These are phyloP conservation scores for Trichomonas vaginalis DNA, from an alignment of 208 protist species.

Conservation along the genomic window DNA sequence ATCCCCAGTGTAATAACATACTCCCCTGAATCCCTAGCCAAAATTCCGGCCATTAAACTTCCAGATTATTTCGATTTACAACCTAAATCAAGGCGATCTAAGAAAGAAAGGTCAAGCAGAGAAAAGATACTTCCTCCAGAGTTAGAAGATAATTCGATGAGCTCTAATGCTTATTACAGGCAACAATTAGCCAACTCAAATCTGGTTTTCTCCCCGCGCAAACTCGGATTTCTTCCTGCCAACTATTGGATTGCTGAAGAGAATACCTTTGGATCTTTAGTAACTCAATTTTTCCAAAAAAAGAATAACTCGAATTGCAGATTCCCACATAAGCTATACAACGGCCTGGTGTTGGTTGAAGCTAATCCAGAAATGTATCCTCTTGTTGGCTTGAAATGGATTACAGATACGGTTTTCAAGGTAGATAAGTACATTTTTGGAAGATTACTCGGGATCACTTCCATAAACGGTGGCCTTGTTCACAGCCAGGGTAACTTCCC, in stretches of 20 bases:
- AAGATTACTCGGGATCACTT: background rate
- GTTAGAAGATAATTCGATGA: background rate
- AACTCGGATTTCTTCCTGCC: background rate
- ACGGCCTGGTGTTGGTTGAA: background rate
- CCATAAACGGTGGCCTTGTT: background rate
- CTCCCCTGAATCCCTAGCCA: background rate
- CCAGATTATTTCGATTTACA: background rate
- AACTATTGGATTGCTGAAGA: background rate
- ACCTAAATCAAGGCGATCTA: background rate
- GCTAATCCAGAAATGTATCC: background rate
- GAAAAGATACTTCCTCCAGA: background rate
- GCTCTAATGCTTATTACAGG: background rate
- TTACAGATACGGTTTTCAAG: background rate
- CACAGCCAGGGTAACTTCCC: background rate
- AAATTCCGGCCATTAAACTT: background rate
- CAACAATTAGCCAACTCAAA: background rate
- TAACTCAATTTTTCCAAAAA: background rate
- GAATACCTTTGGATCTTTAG: background rate
- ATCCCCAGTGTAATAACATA: background rate
- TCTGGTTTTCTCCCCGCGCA: background rate
- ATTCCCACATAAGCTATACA: slow-evolving; percentile 1
- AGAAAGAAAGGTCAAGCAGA: background rate
- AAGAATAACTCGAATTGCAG: background rate
- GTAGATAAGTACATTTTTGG: background rate
- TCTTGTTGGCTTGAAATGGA: background rate